phyloP scores from a whole-genome alignment of 2,329 filamentous ascomycete species.

The Fusarium citri region DNA sequence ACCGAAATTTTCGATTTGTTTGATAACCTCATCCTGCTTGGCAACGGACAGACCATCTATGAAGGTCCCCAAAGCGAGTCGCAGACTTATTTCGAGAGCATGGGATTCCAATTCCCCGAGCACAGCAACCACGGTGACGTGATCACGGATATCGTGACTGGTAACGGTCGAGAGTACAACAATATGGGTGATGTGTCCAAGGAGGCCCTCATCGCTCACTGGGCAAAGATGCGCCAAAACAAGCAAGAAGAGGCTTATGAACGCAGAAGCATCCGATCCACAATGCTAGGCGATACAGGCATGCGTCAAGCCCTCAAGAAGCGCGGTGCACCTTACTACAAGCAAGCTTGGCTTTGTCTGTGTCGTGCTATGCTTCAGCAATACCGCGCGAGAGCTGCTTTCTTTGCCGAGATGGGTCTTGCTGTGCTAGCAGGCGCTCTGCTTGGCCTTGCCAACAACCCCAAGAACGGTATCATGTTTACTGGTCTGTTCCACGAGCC shows the following conservation, averaged over 20 bases:
- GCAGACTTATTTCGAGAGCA: conserved; percentile 61
- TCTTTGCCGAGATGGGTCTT: conserved; percentile 66
- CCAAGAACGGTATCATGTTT: conserved; percentile 64
- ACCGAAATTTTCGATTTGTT: conserved; percentile 69
- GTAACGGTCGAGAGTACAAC: conserved; percentile 65
- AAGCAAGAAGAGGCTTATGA: conserved; percentile 23
- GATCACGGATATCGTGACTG: conserved; percentile 71
- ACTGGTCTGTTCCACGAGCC: conserved; percentile 62
- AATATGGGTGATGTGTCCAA: conserved; percentile 58
- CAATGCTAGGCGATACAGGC: conserved; percentile 46
- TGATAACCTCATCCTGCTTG: conserved; percentile 67
- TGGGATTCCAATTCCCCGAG: conserved; percentile 63
- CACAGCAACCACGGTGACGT: conserved; percentile 67
- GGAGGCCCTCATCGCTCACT: conserved; percentile 62
- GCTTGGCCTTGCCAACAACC: conserved; percentile 64
- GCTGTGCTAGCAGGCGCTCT: conserved; percentile 64
- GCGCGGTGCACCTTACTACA: conserved; percentile 60
- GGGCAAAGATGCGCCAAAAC: conserved; percentile 51
- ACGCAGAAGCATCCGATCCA: conserved; percentile 38
- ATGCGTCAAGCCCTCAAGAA: conserved; percentile 60
- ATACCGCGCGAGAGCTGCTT: conserved; percentile 61
- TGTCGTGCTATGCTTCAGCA: conserved; percentile 67
- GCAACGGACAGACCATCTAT: conserved; percentile 66
- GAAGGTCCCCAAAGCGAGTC: conserved; percentile 59
- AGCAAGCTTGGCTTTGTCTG: conserved; percentile 66